Conservation (phyloP, 2,329 filamentous ascomycete species). For the Colletotrichum neosansevieriae region DNA sequence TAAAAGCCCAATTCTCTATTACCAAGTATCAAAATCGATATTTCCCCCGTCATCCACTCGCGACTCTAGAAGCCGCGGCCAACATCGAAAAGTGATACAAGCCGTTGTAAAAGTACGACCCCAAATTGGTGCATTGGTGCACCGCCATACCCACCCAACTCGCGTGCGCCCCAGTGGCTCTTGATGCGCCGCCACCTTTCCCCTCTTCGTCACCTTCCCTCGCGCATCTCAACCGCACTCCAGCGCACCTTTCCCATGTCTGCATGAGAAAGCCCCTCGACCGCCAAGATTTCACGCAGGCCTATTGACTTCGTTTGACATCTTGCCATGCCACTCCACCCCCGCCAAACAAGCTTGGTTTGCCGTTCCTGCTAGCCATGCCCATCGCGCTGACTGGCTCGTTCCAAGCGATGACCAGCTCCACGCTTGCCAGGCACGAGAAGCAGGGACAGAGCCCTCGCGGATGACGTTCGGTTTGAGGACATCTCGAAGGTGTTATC, state of each 20-base stretch:
- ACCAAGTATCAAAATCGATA: background rate
- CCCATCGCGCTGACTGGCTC: conserved; percentile 14
- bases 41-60: conserved; percentile 11
- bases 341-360: conserved; percentile 36
- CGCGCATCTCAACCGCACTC: background rate
- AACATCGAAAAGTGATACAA: conserved; percentile 20
- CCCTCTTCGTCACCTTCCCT: background rate
- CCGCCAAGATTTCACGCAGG: conserved; percentile 22
- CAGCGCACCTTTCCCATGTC: background rate
- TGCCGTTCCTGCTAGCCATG: background rate
- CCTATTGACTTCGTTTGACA: conserved; percentile 25
- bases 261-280: conserved; percentile 17
- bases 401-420: conserved; percentile 1
- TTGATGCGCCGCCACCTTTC: background rate
- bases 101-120: conserved; percentile 19
- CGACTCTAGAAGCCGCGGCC: background rate
- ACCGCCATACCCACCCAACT: conserved; percentile 22
- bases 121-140: background rate
- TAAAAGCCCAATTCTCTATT: background rate
- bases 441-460: conserved; percentile 17
- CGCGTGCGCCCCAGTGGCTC: background rate
- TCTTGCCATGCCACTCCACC: conserved; percentile 22
- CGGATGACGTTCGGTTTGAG: conserved; percentile 31
- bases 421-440: conserved; percentile 28
- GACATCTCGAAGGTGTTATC: background rate